Conservation (phyloP, 2,329 filamentous ascomycete genomes). For the Helminthosporium solani region DNA sequence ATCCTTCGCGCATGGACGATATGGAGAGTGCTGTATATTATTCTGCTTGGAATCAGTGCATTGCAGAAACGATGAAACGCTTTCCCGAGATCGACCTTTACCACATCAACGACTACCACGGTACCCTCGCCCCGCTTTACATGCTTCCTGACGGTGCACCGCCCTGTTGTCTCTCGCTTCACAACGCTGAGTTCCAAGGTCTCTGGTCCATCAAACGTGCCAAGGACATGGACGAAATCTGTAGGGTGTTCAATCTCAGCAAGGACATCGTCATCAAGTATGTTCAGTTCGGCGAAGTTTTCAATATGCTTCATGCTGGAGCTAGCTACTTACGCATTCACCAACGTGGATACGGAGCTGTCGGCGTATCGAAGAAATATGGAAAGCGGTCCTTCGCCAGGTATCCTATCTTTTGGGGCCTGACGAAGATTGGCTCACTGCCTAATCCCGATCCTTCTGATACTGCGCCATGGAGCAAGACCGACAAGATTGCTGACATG, state of each 20-base stretch:
- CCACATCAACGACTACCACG: conserved; percentile 66
- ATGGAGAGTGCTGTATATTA: conserved; percentile 68
- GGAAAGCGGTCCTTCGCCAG: conserved; percentile 65
- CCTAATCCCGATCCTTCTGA: conserved; percentile 68
- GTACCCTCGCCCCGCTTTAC: conserved; percentile 63
- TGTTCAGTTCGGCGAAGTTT: conserved; percentile 68
- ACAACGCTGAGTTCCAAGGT: conserved; percentile 70
- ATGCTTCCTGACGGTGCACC: conserved; percentile 64
- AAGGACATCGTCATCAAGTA: conserved; percentile 59
- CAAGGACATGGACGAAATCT: conserved; percentile 63
- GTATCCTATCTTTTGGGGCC: conserved; percentile 69
- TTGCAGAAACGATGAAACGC: conserved; percentile 62
- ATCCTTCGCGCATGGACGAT: conserved; percentile 69
- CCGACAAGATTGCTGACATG: conserved; percentile 52
- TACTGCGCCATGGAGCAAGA: conserved; percentile 61
- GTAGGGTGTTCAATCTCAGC: conserved; percentile 63
- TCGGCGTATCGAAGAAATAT: conserved; percentile 68
- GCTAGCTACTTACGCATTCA: conserved; percentile 66
- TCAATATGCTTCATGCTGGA: conserved; percentile 68
- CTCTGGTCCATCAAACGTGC: conserved; percentile 66
- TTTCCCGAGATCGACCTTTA: conserved; percentile 63
- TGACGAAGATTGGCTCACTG: conserved; percentile 60
- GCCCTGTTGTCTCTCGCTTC: conserved; percentile 63
- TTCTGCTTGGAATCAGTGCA: conserved; percentile 70
- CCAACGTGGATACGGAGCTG: conserved; percentile 67